Percentiles rank a stretch among this genome's conserved stretches.
Conservation (phyloP, 352 stramenopile species). For the Globisporangium spinosum region DNA sequence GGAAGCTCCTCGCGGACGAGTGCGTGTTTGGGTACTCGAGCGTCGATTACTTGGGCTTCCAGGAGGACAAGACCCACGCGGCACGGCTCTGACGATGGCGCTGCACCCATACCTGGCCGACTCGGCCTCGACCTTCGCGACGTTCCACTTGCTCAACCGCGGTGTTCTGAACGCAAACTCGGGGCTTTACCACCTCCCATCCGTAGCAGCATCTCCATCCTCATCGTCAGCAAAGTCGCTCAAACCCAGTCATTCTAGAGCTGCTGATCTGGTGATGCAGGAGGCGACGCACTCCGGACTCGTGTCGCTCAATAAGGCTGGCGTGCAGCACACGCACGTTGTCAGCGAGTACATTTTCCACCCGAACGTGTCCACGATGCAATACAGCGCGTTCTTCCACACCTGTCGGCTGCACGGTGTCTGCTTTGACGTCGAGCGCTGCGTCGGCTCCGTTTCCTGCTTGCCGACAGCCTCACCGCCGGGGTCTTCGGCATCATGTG, state of each 20-base stretch:
- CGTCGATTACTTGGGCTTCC: conserved; percentile 75
- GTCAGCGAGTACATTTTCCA: conserved; percentile 76
- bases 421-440: conserved; percentile 76
- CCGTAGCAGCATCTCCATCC: conserved; percentile 1
- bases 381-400: conserved; percentile 86
- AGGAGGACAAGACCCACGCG: conserved; percentile 41
- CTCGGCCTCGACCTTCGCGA: conserved; percentile 65
- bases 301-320: conserved; percentile 16
- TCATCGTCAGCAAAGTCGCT: background rate
- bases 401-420: conserved; percentile 83
- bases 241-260: background rate
- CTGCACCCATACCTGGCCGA: conserved; percentile 78
- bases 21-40: conserved; percentile 80
- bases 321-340: conserved; percentile 51
- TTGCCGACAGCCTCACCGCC: conserved; percentile 76
- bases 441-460: conserved; percentile 70
- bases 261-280: conserved; percentile 22
- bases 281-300: conserved; percentile 26
- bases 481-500: conserved; percentile 72
- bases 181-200: conserved; percentile 32
- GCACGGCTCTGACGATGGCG: conserved; percentile 66
- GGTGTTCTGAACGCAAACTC: conserved; percentile 35
- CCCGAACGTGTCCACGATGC: conserved; percentile 72
- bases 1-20: conserved; percentile 31
- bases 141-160: conserved; percentile 63